A percentile compares a stretch with the other conserved stretches of the same genome.
Evolutionary conservation across 164 flowering plant species (phyloP).

Genomic region (Houttuynia cordata): DNA sequence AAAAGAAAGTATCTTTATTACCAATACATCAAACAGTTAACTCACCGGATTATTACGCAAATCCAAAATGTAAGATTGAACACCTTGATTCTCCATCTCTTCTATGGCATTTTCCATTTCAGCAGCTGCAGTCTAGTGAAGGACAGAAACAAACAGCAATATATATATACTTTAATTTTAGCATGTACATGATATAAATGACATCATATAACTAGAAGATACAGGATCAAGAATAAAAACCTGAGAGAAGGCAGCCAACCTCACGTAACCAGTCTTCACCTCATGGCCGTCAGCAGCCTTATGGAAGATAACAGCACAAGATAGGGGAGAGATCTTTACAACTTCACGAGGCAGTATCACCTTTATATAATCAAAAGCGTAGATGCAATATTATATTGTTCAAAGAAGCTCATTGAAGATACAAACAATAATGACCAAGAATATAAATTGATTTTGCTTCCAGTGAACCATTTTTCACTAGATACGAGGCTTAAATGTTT

Average conservation of each 20-base stretch:
- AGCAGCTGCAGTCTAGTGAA: constrained; percentile 66
- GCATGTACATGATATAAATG: background rate
- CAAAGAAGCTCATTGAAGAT: too few species aligned
- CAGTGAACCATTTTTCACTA: background rate
- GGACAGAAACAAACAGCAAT: background rate
- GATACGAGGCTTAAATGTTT: background rate
- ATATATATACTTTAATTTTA: background rate
- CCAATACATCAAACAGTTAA: background rate
- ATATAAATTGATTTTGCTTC: too few species aligned
- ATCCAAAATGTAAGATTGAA: constrained; percentile 82
- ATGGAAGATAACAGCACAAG: constrained; percentile 73
- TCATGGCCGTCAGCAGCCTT: constrained; percentile 61
- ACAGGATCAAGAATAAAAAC: constrained; percentile 15
- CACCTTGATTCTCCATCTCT: constrained; percentile 79
- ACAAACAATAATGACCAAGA: too few species aligned
- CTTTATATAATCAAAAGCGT: constrained; percentile 27
- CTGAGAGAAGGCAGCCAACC: constrained; percentile 84
- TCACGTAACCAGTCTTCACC: constrained; percentile 83
- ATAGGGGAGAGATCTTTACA: constrained; percentile 71
- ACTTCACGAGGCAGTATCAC: constrained; percentile 76
- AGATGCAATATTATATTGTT: background rate
- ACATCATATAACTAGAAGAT: background rate
- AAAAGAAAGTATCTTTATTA: background rate
- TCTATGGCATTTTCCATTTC: constrained; percentile 75
- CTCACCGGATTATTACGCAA: constrained; percentile 84